These are phyloP conservation scores for Trichophyton benhamiae DNA, from an alignment of 2,329 filamentous ascomycete genomes.

Conservation along the genomic window DNA sequence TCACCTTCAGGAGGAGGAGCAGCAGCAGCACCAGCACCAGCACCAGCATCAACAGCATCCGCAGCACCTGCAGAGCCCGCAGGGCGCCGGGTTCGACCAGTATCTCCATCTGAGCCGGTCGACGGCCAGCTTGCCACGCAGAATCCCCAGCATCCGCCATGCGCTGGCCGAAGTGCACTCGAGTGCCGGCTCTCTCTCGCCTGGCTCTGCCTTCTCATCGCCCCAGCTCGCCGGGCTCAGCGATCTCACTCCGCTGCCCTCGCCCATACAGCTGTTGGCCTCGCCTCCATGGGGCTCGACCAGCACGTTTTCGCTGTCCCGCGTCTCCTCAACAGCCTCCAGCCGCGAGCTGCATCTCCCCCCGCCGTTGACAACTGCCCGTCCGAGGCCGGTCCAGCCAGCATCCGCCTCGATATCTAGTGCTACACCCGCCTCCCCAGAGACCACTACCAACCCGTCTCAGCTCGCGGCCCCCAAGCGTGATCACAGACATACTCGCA, in stretches of 20 bases:
- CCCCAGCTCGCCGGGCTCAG: constrained; percentile 64
- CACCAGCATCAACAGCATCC: background rate
- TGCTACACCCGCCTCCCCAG: background rate
- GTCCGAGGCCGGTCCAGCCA: constrained; percentile 22
- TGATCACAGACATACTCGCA: constrained; percentile 46
- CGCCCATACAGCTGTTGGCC: constrained; percentile 46
- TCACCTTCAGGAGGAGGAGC: background rate
- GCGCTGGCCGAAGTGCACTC: constrained; percentile 26
- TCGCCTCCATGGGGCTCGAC: constrained; percentile 34
- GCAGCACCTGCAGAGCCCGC: background rate
- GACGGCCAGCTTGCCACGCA: constrained; percentile 31
- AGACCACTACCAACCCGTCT: background rate
- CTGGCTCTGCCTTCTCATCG: constrained; percentile 58
- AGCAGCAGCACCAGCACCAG: background rate
- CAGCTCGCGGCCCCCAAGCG: constrained; percentile 4
- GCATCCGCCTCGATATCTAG: constrained; percentile 11
- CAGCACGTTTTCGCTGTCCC: constrained; percentile 42
- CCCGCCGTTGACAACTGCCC: background rate
- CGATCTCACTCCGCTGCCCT: constrained; percentile 67
- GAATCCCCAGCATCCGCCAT: constrained; percentile 35
- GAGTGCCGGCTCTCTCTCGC: constrained; percentile 37
- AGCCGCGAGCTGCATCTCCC: constrained; percentile 18
- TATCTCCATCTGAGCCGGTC: constrained; percentile 33
- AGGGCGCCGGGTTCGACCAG: constrained; percentile 14
- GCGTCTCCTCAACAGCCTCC: constrained; percentile 31